Percentiles rank a stretch among this genome's conserved stretches.
Evolutionary conservation across 1,139 yeast species (phyloP).

Genomic region (Pichia sp.): DNA sequence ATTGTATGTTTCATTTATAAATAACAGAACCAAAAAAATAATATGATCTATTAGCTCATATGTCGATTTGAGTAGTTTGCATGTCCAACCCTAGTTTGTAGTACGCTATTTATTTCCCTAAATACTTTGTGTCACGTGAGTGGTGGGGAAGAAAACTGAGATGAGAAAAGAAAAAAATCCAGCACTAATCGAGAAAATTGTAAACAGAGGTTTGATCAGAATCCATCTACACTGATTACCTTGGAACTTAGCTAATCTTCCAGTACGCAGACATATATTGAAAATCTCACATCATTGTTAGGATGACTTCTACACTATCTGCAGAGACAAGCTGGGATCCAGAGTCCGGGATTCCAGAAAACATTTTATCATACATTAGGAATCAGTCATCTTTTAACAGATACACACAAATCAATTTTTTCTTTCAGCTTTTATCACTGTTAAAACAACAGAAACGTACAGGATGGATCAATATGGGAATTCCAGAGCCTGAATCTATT

Average conservation of each 20-base stretch:
- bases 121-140: no score
- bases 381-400: constrained; percentile 12
- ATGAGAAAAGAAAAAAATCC: no score
- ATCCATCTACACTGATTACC: no score
- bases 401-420: constrained; percentile 40
- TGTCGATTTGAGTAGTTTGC: neutral
- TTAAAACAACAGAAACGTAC: constrained; percentile 81
- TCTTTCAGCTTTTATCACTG: constrained; percentile 67
- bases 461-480: constrained; percentile 83
- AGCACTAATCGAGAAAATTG: no score
- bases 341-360: constrained; percentile 47
- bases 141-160: no score
- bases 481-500: constrained; percentile 64
- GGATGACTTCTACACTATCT: constrained; percentile 3
- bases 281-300: no score
- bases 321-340: constrained; percentile 45
- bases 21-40: neutral
- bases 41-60: neutral
- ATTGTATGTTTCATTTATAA: constrained; percentile 1
- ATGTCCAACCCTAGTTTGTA: neutral
- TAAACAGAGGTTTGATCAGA: no score
- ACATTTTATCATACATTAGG: constrained; percentile 37
- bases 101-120: no score
- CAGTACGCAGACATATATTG: no score
- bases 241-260: no score